Base-by-base conservation (phyloP, 805 yeast species). In the Yarrowia yakushimensis region DNA sequence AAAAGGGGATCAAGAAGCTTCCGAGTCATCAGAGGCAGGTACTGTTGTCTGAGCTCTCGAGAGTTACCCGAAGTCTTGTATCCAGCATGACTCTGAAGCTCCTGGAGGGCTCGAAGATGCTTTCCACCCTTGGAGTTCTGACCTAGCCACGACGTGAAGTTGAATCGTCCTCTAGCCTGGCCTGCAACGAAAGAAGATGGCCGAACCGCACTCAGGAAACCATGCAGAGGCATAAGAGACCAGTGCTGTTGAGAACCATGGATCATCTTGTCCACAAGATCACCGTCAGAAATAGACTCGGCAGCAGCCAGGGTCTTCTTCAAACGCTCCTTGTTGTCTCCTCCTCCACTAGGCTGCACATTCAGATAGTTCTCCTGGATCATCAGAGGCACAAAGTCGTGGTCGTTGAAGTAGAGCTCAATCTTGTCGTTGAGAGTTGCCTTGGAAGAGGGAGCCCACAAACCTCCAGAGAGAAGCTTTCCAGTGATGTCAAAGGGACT, bases 341-440 rank as follows among this genome's bases (percentile, higher is more conserved):
- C 67, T n/a, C 81, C 78, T 66, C 63, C 76, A 60, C 69, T 45
- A 18, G 77, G 97, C 41, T 76, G 77, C 0, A 96, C 85, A 34
- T 75, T 76, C 54, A 90, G 73, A 72, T 94, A 94, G 75, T 94
- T 94, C 72, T 94, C 99, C 71, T 93, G 97, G 60, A 94, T 82
- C 98, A 94, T 93, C 65, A 93, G 79, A 5, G 99, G 98, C 1
- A 96, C 85, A 72, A 94, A 87, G 71, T 91, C 97, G 74, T 90
- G 88, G 74, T 94, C 99, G 73, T 90, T 91, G 78, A 94, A 94
- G 71, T 91, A 94, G 60, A 90, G 79, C 68, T 88, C 93, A 69
- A 93, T 85, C 71, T 90, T 88, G 66, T 90, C 96, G 73, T 86
- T 87, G 66, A 93, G 72, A 2, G 85, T 79, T 63, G 82, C 80